Evolutionary conservation across 2,329 filamentous ascomycete genomes (phyloP), one percentile per base, ranked within the genome.

Genomic region (Hirsutella rhossiliensis): DNA sequence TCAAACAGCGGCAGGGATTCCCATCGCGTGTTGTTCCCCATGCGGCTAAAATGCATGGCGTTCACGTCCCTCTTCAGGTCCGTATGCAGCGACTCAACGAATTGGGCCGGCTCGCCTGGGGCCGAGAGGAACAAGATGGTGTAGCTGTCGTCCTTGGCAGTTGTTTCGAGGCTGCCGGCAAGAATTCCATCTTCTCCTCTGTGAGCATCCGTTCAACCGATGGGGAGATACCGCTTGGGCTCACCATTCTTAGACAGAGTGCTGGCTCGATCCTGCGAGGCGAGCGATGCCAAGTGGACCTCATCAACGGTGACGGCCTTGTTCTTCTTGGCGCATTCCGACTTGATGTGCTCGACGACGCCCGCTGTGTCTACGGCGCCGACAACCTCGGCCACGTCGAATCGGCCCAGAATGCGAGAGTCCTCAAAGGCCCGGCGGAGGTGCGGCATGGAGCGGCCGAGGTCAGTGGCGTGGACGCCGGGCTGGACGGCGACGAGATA

Each of bases 401-500:
- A 73, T 32, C 60, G 64, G 41, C 62, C 62, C 40, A 59, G 54
- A 5, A 70, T 56, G 19, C 58, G 52, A 31, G 55, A 39, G 45
- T 59, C 56, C 15, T 62, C 51, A 18, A 67, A 58, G 15, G 68
- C 63, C 29, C 59, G 54, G 56, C 67, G 68, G 36, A 79, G 66
- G 60, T 72, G 67, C 66, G 73, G 64, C 68, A 74, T 56, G 69
- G 76, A 52, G 69, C 69, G 68, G 47, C 49, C 64, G 54, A 90
- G 80, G 61, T 94, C 87, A 49, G 71, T 68, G 37, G 79, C 75
- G 52, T 81, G 79, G 45, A 88, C 72, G 52, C 84, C 83, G 11
- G 84, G 80, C 59, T 95, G 87, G 28, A 79, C 77, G 48, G 94
- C 75, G 51, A 96, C 62, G 45, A 94, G 67, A 65, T 95, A 95